Conservation (phyloP, 2,329 filamentous ascomycete species). For the Phialemoniopsis sp. region DNA sequence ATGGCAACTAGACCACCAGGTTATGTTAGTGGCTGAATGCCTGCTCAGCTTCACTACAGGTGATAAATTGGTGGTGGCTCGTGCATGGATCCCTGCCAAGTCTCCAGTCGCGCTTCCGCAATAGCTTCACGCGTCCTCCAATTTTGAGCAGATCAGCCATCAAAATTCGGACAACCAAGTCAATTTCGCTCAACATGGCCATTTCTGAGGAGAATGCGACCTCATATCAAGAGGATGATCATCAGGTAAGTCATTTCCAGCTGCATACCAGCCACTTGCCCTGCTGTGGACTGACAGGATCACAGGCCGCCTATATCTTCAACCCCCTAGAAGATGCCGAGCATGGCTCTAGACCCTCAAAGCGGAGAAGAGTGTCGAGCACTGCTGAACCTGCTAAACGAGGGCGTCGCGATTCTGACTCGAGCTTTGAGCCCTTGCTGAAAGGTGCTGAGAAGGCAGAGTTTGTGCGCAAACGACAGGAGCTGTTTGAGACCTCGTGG, state of each 20-base stretch:
- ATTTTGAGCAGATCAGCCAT: too few species aligned
- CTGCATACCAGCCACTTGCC: not conserved
- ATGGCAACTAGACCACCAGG: too few species aligned
- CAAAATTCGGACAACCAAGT: too few species aligned
- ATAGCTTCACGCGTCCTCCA: too few species aligned
- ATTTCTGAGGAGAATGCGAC: constrained; percentile 5
- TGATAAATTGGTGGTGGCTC: constrained; percentile 1
- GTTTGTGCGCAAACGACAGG: constrained; percentile 48
- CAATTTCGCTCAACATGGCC: too few species aligned
- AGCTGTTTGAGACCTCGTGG: constrained; percentile 63
- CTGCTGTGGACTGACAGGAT: not conserved
- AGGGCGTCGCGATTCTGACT: constrained; percentile 8
- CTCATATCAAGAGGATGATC: constrained; percentile 34
- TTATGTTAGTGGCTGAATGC: too few species aligned
- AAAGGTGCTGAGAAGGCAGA: constrained; percentile 47
- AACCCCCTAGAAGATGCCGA: constrained; percentile 39
- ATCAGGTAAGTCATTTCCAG: constrained; percentile 27
- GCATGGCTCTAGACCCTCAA: constrained; percentile 38
- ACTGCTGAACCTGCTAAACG: constrained; percentile 17
- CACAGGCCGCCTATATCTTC: constrained; percentile 60
- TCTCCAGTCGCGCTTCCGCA: too few species aligned
- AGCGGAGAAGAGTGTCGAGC: constrained; percentile 51
- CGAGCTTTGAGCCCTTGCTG: constrained; percentile 48
- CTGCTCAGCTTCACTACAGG: too few species aligned
- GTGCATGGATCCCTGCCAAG: not conserved